Conservation (phyloP, 2,329 filamentous ascomycete genomes). For the Fusarium mangiferae region DNA sequence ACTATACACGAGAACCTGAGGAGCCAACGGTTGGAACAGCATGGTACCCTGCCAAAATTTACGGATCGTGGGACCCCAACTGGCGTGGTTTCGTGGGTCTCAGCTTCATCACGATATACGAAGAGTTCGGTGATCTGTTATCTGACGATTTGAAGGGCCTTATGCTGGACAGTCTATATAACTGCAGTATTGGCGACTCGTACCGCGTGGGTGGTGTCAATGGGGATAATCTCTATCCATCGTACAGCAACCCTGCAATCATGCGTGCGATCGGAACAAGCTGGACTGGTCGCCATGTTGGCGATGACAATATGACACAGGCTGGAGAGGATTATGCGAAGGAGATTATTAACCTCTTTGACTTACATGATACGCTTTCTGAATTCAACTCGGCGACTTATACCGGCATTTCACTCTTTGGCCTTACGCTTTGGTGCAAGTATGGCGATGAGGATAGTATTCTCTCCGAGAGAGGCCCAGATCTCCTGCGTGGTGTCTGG, state of each 20-base stretch:
- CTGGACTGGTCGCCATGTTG: conserved; percentile 63
- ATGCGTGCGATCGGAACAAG: conserved; percentile 69
- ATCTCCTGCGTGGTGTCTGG: conserved; percentile 64
- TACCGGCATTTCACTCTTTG: conserved; percentile 67
- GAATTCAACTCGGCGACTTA: conserved; percentile 72
- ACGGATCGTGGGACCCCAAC: conserved; percentile 22
- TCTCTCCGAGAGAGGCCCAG: conserved; percentile 58
- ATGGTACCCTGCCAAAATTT: conserved; percentile 19
- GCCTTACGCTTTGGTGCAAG: conserved; percentile 64
- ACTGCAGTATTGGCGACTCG: conserved; percentile 17
- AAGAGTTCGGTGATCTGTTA: conserved; percentile 6
- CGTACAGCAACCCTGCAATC: conserved; percentile 67
- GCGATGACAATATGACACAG: conserved; percentile 66
- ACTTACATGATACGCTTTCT: conserved; percentile 63
- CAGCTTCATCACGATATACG: conserved; percentile 25
- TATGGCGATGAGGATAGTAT: conserved; percentile 51
- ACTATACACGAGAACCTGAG: conserved; percentile 10
- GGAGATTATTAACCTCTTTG: conserved; percentile 65
- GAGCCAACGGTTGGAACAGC: conserved; percentile 17
- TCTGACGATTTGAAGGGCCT: conserved; percentile 3
- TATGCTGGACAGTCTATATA: conserved; percentile 12
- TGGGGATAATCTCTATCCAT: conserved; percentile 68
- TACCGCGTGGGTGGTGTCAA: conserved; percentile 65
- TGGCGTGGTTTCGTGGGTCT: conserved; percentile 20
- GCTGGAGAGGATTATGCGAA: conserved; percentile 65